Percentiles rank a stretch among this genome's conserved stretches.
These are phyloP conservation scores for Yamadazyma songkhlaensis DNA, from an alignment of 1,139 yeast genomes.

Conservation along the genomic window DNA sequence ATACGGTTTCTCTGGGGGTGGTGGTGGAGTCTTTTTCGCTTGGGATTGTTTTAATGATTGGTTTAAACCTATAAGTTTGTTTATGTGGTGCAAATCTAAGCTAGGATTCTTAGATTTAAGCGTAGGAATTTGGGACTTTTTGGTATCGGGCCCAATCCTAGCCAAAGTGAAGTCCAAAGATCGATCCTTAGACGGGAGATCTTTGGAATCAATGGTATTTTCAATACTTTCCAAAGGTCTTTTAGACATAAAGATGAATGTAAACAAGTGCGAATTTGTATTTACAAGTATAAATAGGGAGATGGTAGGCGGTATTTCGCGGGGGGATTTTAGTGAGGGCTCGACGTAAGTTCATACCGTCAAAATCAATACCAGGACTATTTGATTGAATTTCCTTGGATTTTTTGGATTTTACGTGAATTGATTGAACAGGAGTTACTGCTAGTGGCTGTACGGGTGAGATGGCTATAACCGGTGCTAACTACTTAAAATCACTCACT, in stretches of 20 bases:
- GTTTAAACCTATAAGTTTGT: conserved; percentile 13
- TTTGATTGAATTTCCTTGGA: no score
- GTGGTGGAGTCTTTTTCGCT: not conserved
- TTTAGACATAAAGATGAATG: conserved; percentile 7
- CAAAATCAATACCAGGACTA: no score
- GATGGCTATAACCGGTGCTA: no score
- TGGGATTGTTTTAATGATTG: conserved; percentile 2
- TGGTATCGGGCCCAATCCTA: conserved; percentile 1
- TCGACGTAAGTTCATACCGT: no score
- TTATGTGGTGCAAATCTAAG: conserved; percentile 12
- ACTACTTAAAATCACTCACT: conserved; percentile 58
- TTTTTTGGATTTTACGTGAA: no score
- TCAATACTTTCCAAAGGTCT: conserved; percentile 10
- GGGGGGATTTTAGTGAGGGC: not conserved
- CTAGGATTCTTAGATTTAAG: conserved; percentile 8
- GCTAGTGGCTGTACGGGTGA: not conserved
- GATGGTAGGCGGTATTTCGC: not conserved
- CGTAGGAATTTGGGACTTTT: conserved; percentile 1
- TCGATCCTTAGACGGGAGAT: not conserved
- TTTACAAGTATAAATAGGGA: conserved; percentile 5
- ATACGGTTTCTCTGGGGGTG: not conserved
- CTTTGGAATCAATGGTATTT: conserved; percentile 7
- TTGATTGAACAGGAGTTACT: no score
- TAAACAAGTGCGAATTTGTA: conserved; percentile 10
- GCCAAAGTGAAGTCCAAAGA: conserved; percentile 6